Evolutionary conservation across 345 rosid species (phyloP).

Genomic region (Eucalyptus brandiana): DNA sequence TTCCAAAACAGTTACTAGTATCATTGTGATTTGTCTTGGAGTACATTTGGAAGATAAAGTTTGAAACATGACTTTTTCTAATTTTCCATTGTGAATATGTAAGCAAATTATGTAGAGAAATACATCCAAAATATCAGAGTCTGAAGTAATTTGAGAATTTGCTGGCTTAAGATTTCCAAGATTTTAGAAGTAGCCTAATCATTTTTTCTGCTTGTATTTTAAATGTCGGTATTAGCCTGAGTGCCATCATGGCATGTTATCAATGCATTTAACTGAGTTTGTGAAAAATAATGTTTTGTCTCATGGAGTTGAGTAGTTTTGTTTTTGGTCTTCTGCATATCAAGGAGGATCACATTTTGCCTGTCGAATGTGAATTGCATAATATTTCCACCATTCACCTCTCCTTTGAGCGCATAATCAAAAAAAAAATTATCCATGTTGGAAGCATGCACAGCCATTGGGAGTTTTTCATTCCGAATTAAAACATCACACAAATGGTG

Average conservation of each 20-base stretch:
- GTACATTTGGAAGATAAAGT: background rate
- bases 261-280: background rate
- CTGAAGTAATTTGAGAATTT: background rate
- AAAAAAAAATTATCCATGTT: background rate
- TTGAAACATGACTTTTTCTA: background rate
- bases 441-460: background rate
- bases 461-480: background rate
- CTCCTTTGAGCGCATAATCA: background rate
- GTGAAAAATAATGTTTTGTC: background rate
- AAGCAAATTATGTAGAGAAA: background rate
- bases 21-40: background rate
- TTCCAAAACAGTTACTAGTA: background rate
- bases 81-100: background rate
- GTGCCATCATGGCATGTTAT: background rate
- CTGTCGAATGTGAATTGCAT: background rate
- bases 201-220: background rate
- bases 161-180: background rate
- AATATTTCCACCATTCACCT: background rate
- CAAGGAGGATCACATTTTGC: background rate
- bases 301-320: background rate
- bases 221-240: background rate
- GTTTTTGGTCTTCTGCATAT: background rate
- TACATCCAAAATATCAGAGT: background rate
- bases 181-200: background rate
- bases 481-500: background rate